These are phyloP conservation scores for Beauveria caledonica DNA, from an alignment of 2,329 filamentous ascomycete species.

Conservation along the genomic window DNA sequence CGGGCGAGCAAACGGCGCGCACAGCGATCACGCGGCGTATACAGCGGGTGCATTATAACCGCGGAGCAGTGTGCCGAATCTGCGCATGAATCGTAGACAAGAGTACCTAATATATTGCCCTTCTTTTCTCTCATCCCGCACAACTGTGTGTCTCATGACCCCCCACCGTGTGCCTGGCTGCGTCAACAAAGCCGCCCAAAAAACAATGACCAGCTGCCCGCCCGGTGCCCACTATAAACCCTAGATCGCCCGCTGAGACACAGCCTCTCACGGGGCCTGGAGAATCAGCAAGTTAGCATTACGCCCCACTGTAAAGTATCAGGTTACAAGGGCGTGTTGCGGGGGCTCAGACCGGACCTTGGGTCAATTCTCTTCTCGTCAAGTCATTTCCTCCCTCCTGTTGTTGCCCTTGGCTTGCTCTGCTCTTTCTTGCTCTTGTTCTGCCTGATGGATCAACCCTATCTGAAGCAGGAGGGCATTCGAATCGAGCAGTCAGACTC, in stretches of 20 bases:
- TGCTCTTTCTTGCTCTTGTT: neutral
- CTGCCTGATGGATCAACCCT: neutral
- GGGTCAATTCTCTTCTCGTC: neutral
- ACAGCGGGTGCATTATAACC: neutral
- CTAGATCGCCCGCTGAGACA: neutral
- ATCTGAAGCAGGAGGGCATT: neutral
- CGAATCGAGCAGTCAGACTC: neutral
- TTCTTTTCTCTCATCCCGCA: neutral
- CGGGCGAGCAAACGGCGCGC: neutral
- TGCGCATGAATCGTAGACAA: conserved; percentile 5
- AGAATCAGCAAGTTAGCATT: conserved; percentile 3
- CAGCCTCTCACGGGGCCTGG: conserved; percentile 1
- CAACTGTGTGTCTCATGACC: neutral
- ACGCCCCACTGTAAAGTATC: conserved; percentile 8
- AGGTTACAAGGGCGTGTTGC: neutral
- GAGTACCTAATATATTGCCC: neutral
- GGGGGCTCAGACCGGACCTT: neutral
- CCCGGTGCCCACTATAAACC: neutral
- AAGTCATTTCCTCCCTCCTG: neutral
- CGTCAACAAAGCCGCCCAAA: neutral
- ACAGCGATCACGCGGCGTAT: neutral
- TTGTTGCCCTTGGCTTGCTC: neutral
- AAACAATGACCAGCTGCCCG: neutral
- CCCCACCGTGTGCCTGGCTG: neutral
- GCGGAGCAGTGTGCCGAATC: neutral